Base-by-base conservation (phyloP, 2,329 filamentous ascomycete genomes). In the Fusarium tricinctum region DNA sequence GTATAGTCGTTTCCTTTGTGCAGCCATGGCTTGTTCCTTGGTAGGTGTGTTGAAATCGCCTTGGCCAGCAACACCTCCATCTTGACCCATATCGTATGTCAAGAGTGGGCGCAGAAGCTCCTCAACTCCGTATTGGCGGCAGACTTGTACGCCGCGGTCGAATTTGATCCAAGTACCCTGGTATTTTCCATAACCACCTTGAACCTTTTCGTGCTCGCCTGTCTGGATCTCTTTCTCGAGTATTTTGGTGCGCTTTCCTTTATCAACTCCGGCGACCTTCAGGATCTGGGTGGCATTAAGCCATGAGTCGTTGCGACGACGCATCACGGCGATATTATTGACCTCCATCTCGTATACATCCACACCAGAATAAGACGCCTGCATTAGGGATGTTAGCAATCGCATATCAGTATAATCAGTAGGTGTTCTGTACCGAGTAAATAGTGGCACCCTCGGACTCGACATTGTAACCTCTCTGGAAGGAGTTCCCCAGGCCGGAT, bases 281-380 rank as follows among this genome's bases (percentile, higher is more conserved):
- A 99, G 88, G 70, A 99, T 98, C 79, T 99, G 96, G 0, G 96
- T 99, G 52, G 96, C 96, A 81, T 99, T 99, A 70, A 99, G 86
- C 93, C 95, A 98, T 70, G 93, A 95, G 79, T 99, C 96, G 71
- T 92, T 91, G 69, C 96, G 91, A 60, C 96, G 91, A 78, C 96
- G 93, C 96, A 99, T 99, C 50, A 98, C 94, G 23, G 94, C 93
- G 69, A 99, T 85, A 45, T 88, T 89, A 78, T 97, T 97, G 64
- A 98, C 92, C 78, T 97, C 94, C 94, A 98, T 97, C 81, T 99
- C 96, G 82, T 98, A 99, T 17, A 99, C 96, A 64, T 95, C 91
- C 45, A 98, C 93, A 71, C 94, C 94, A 9, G 95, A 98, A 79
- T 98, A 98, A 40, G 97, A 92, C 63, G 95, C 95, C 86, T 88